Evolutionary conservation across 257 asterid species (phyloP).

Genomic region (Solanum sejunctum): DNA sequence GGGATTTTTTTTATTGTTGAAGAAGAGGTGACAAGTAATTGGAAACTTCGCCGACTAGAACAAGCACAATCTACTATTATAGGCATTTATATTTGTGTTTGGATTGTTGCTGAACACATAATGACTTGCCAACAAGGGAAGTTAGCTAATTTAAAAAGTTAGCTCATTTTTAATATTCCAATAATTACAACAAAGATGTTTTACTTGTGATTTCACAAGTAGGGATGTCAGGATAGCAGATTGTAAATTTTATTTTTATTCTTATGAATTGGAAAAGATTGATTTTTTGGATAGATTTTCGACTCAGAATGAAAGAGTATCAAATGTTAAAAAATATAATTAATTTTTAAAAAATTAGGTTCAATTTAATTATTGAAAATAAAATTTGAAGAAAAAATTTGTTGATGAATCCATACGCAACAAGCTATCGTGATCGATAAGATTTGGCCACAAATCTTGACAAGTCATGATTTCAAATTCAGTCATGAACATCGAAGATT

Average conservation of each 20-base stretch:
- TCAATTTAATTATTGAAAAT: neutral
- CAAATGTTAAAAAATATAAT: neutral
- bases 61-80: neutral
- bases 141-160: neutral
- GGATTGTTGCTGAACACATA: neutral
- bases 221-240: too few species aligned
- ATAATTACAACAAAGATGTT: neutral
- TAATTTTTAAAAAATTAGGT: neutral
- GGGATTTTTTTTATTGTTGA: neutral
- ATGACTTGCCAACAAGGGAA: neutral
- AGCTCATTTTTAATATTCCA: neutral
- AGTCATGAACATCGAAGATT: too few species aligned
- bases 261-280: neutral
- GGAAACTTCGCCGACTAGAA: constrained; percentile 6
- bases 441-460: too few species aligned
- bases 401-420: too few species aligned
- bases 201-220: fast-evolving
- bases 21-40: neutral
- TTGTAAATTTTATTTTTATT: neutral
- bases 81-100: neutral
- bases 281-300: fast-evolving
- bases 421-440: too few species aligned
- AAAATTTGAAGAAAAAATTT: neutral
- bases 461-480: too few species aligned
- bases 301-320: neutral